Evolutionary conservation across 257 asterid species (phyloP).

Genomic region (Jaltomata sinuosa): DNA sequence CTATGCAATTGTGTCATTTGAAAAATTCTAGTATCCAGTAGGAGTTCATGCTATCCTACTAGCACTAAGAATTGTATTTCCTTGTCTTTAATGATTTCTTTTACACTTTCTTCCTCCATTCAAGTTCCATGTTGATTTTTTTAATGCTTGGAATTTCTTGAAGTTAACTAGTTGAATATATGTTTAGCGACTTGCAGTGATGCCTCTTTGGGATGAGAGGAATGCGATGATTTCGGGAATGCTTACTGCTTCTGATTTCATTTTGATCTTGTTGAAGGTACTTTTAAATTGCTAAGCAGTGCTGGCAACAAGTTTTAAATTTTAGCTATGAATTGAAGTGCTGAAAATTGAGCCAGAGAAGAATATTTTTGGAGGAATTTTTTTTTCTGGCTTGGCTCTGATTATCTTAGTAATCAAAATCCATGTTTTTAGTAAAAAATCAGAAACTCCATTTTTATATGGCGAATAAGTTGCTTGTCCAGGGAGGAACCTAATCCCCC

Average conservation of each 20-base stretch:
- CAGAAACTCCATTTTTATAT: neutral
- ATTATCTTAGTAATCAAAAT: neutral
- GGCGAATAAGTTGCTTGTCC: neutral
- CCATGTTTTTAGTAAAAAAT: neutral
- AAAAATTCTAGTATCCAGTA: neutral
- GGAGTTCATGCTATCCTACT: neutral
- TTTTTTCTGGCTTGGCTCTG: neutral
- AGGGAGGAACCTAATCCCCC: neutral
- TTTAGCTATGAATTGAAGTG: neutral
- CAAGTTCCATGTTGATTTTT: neutral
- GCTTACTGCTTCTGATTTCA: slow-evolving; percentile 71
- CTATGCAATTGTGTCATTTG: neutral
- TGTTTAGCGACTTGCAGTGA: slow-evolving; percentile 35
- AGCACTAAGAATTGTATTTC: neutral
- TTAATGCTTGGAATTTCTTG: neutral
- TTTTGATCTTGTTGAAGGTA: slow-evolving; percentile 56
- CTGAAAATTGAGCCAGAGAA: neutral
- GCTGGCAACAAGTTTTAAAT: neutral
- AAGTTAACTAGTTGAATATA: neutral
- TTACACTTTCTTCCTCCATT: neutral
- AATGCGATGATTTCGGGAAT: slow-evolving; percentile 40
- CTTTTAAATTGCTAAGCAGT: neutral
- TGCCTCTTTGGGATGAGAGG: slow-evolving; percentile 54
- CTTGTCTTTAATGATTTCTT: neutral
- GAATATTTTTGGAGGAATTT: neutral